Evolutionary conservation across 2,329 filamentous ascomycete genomes (phyloP), one percentile per base, ranked within the genome.

Genomic region (Coniochaeta sp.): DNA sequence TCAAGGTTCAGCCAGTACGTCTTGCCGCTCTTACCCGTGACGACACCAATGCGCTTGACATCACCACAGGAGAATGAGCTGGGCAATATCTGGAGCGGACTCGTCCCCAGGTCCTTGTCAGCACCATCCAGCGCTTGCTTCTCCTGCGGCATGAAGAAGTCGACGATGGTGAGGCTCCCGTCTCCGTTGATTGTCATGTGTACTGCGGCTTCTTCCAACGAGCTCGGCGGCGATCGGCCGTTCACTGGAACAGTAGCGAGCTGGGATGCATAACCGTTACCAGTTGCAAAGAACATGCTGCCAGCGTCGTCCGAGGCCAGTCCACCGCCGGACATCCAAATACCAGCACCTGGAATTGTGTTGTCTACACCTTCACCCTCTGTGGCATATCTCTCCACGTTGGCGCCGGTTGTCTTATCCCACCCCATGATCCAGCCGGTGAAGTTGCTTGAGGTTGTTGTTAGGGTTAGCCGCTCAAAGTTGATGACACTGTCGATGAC

Each of bases 91-190:
- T 76, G 71, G 3, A 81, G 69, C 0, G 77, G 77, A 6, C 70
- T 74, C 0, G 78, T 79, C 12, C 78, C 78, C 6, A 81, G 68
- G 69, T 81, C 79, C 60, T 78, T 76, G 67, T 80, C 78, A 28
- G 75, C 77, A 38, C 78, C 79, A 63, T 81, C 78, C 3, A 81
- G 68, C 22, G 76, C 72, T n/a, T 71, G 71, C 61, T 81, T 80
- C 60, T 81, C 78, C 65, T 72, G 77, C 0, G 78, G 79, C 75
- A 80, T 80, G 66, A 81, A 81, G 62, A 80, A 81, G 65, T 81
- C 78, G 4, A 77, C 73, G 4, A 77, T 66, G 0, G 68, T 72
- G 2, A 81, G 63, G 30, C 70, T 76, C 7, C 79, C 78, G 58
- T 80, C 72, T 8, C 66, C 69, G 57, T 75, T 74, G 56, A 81